phyloP scores from a whole-genome alignment of 2,329 filamentous ascomycete species.

The Stagonosporopsis vannaccii region DNA sequence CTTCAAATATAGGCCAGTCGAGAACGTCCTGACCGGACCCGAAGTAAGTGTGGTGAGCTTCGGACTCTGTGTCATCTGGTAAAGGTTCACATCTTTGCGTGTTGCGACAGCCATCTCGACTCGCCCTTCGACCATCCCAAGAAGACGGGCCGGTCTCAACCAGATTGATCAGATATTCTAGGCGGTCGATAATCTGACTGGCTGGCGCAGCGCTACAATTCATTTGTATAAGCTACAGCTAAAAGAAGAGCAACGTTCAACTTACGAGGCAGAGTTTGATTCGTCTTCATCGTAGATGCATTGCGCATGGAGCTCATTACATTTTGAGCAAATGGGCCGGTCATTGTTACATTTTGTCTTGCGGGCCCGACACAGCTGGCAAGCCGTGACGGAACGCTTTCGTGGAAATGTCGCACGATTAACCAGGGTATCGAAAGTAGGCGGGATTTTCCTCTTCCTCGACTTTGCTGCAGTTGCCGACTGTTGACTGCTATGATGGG shows the following conservation, averaged over 20 bases:
- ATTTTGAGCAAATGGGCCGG: slow-evolving; percentile 22
- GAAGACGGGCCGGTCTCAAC: background rate
- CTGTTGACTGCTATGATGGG: background rate
- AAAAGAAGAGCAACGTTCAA: too few species aligned
- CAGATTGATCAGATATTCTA: slow-evolving; percentile 14
- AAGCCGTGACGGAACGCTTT: slow-evolving; percentile 17
- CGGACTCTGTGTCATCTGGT: background rate
- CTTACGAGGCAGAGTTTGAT: background rate
- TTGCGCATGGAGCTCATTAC: slow-evolving; percentile 14
- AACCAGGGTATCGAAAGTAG: background rate
- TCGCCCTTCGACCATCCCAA: too few species aligned
- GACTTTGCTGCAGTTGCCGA: background rate
- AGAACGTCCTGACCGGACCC: slow-evolving; percentile 33
- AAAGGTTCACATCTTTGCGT: background rate
- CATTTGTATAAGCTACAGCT: background rate
- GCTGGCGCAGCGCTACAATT: background rate
- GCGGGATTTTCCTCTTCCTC: slow-evolving; percentile 5
- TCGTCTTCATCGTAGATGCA: slow-evolving; percentile 21
- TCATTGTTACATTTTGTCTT: slow-evolving; percentile 27
- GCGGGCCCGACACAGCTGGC: slow-evolving; percentile 15
- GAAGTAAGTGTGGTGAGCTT: background rate
- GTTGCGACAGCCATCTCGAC: background rate
- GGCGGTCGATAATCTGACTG: slow-evolving; percentile 14
- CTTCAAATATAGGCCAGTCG: slow-evolving; percentile 41
- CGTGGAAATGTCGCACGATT: slow-evolving; percentile 1